Base-by-base conservation (phyloP, 78 protist species). In the Isochrysis galbana region DNA sequence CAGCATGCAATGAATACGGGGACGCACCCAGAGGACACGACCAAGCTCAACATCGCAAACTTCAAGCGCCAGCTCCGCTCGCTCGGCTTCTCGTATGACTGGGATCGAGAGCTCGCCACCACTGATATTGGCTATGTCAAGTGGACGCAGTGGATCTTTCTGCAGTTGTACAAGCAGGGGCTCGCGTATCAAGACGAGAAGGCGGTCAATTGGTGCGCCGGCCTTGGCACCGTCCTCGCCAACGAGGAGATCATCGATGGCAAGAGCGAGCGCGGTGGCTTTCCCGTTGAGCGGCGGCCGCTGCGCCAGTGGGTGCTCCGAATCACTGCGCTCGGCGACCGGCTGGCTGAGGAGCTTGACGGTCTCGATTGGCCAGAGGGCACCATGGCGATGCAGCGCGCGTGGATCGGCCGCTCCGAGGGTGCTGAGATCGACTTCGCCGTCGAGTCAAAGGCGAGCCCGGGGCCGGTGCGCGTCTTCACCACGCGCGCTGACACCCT, bases 131-230 rank as follows among this genome's bases (percentile, higher is more conserved):
- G 47, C 36, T 98, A 97, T 84, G 97, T 96, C 94, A 90, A 94
- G 55, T 96, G 98, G 98, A 97, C 98, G 46, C 99, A 98, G 90
- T 96, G 98, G 96, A 84, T 98, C n/a, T 98, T 98, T 86, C 80
- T 96, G 26, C 48, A 95, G 74, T 89, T 98, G 29, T 95, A 45
- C 77, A 39, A 89, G 77, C 2, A 36, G 0, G 98, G 97, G 3
- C 94, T 97, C 38, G 99, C 98, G 22, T 96, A 95, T 44, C 95
- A 94, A 38, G 78, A 89, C 0, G 83, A 86, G 82, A 91, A 61
- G 29, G 48, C 44, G 14, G 94, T 93, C 34, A 93, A 93, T 80
- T 93, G 94, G 94, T 87, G 92, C 61, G 89, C 94, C 25, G 94
- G 39, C 26, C 83, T 88, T 46, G 94, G 92, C 70, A 93, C 94